Base-by-base conservation (phyloP, 768 basidiomycete species). In the Amanita phalloides region DNA sequence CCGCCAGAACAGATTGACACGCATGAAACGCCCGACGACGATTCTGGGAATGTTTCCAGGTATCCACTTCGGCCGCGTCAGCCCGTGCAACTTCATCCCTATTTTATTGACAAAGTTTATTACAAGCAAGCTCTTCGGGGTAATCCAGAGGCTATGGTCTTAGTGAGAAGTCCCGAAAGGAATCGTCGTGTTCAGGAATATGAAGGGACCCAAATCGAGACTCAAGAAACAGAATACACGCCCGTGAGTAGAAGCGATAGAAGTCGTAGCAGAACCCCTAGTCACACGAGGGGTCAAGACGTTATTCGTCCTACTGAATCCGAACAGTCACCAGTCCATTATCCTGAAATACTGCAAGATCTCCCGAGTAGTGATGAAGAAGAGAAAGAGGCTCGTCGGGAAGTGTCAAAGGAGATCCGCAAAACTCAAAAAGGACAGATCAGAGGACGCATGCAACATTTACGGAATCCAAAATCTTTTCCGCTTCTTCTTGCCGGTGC, bases 71-170 rank as follows among this genome's bases (percentile, higher is more conserved):
- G 86, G 33, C 58, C 60, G 43, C 76, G 86, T 20, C 66, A 73
- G 30, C 62, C 72, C 35, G 68, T 73, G 17, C 86, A 89, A 59
- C 54, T 80, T 13, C 72, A 76, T 10, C 86, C 86, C 1, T 89
- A 82, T 57, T 71, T 69, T 9, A 72, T 73, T 32, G 85, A 88
- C 53, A 67, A 75, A 48, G 38, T 67, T 9, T 37, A 64, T 35
- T 88, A 88, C 61, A 73, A 77, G 51, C 62, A 64, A 11, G 70
- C 73, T 47, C 63, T 88, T 55, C 70, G 69, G 28, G 56, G 61
- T 0, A 75, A 73, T 54, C 86, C 84, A 2, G 87, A 88, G 20
- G 86, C 86, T 1, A 78, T 88, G 39, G 71, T 89, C 42, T 79
- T 76, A 51, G 51, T 72, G 23, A 64, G 60, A 44, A 72, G 70